Evolutionary conservation across 2,329 filamentous ascomycete species (phyloP).

Genomic region (Byssoonygena ceratinophila): DNA sequence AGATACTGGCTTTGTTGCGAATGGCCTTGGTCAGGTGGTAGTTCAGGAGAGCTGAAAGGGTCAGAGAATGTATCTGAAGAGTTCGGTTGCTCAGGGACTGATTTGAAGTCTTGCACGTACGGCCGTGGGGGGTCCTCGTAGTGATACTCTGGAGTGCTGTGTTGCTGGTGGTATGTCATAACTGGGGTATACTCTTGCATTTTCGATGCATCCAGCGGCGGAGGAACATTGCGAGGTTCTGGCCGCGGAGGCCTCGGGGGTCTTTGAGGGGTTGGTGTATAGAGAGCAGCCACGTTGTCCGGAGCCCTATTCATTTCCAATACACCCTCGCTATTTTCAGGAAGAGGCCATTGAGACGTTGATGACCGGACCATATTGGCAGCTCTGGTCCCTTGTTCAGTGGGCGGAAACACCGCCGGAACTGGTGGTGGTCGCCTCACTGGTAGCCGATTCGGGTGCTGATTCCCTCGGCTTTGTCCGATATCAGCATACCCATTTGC

Average conservation of each 20-base stretch:
- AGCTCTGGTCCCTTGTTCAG: constrained; percentile 10
- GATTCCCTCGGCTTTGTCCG: background rate
- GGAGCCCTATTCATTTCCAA: constrained; percentile 22
- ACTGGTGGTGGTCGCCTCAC: constrained; percentile 15
- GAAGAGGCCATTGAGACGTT: constrained; percentile 36
- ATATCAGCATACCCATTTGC: background rate
- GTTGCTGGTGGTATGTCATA: constrained; percentile 17
- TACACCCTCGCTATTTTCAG: constrained; percentile 24
- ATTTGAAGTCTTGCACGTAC: constrained; percentile 1
- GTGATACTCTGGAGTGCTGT: background rate
- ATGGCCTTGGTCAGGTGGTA: constrained; percentile 20
- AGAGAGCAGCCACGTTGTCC: constrained; percentile 22
- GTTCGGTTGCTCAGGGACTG: background rate
- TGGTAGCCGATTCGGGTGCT: constrained; percentile 1
- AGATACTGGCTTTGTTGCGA: constrained; percentile 21
- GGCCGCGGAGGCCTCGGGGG: constrained; percentile 36
- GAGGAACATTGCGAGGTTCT: constrained; percentile 23
- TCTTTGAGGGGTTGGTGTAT: constrained; percentile 25
- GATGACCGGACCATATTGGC: background rate
- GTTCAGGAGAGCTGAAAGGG: constrained; percentile 18
- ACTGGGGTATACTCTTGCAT: constrained; percentile 22
- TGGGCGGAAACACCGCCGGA: constrained; percentile 14
- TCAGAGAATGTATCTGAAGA: constrained; percentile 14
- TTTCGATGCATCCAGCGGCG: constrained; percentile 30
- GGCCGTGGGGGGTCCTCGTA: constrained; percentile 6